Evolutionary conservation across 805 yeast species (phyloP), one percentile per base, ranked within the genome.

Genomic region (Lipomyces mesembrius): DNA sequence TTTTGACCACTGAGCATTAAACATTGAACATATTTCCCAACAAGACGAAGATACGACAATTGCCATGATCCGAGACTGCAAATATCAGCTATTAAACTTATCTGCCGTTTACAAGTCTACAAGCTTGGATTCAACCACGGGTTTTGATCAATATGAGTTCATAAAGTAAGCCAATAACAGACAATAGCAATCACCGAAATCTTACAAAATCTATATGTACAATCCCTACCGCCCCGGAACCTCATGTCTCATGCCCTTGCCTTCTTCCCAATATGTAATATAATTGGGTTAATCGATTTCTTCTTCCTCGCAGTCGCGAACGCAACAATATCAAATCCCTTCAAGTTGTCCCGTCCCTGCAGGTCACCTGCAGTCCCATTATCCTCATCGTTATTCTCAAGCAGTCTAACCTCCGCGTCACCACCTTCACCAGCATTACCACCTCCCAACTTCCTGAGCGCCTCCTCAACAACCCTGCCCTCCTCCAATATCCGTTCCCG

Each of bases 401-500:
- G 34, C 56, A 52, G 8, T 11, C 20, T 29, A 25, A 29, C 55
- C 29, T 52, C 55, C 55, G 27, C 7, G n/a, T 59, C 37, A n/a
- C 60, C 54, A 9, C 49, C 29, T 43, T 58, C 57, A 17, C n/a
- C 34, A 14, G 55, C 17, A 6, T 20, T 6, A 51, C 53, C 35
- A 17, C 77, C 79, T 34, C 84, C 82, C 66, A 90, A 80, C 61
- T 85, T 82, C 67, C 89, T 85, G 59, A 94, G 77, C 0, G 97
- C 96, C 61, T 81, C 81, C 75, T 93, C 97, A 2, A 94, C 95
- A 61, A 87, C 79, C 64, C 90, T 81, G 37, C 96, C 90, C 76
- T 94, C 98, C 60, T 87, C 87, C 1, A 91, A 93, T 61, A 93
- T 80, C 72, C 85, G 85, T 63, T 89, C 85, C 69, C 94, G 82